phyloP scores from a whole-genome alignment of 2,329 filamentous ascomycete genomes.

The Chaetothyriales sp. region DNA sequence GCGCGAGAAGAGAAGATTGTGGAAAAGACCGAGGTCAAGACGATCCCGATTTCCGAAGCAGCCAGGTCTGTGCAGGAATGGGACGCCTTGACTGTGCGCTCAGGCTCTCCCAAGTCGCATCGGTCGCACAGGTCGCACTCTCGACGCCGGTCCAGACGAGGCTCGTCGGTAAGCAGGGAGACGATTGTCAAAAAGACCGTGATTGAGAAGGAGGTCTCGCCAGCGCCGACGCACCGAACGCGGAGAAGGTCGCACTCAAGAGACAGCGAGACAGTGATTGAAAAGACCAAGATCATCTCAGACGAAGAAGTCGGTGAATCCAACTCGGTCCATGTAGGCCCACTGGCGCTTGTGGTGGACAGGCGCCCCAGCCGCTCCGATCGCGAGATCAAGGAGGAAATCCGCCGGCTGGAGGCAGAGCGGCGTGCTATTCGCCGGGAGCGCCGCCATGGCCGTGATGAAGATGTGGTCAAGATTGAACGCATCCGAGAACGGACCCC shows the following conservation, averaged over 20 bases:
- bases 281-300: slow-evolving; percentile 21
- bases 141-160: slow-evolving; percentile 11
- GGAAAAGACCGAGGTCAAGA: slow-evolving; percentile 11
- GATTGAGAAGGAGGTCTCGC: slow-evolving; percentile 11
- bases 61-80: slow-evolving; percentile 22
- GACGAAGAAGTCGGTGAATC: slow-evolving; percentile 32
- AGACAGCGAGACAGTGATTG: slow-evolving; percentile 23
- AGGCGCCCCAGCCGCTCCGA: slow-evolving; percentile 36
- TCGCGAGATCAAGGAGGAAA: slow-evolving; percentile 57
- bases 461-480: slow-evolving; percentile 12
- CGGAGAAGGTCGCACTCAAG: slow-evolving; percentile 20
- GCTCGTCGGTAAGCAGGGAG: slow-evolving; percentile 14
- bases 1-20: slow-evolving; percentile 8
- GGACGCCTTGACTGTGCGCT: slow-evolving; percentile 18
- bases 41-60: slow-evolving; percentile 17
- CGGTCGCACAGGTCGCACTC: slow-evolving; percentile 20
- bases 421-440: slow-evolving; percentile 43
- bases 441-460: slow-evolving; percentile 32
- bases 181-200: slow-evolving; percentile 14
- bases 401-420: slow-evolving; percentile 55
- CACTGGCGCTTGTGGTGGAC: slow-evolving; percentile 35
- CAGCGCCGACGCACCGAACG: slow-evolving; percentile 13
- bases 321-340: slow-evolving; percentile 30
- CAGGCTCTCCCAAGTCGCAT: slow-evolving; percentile 14
- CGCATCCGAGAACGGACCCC: slow-evolving; percentile 16